Conservation (phyloP, 495 filamentous ascomycete species). For the Penicillium pulvis region DNA sequence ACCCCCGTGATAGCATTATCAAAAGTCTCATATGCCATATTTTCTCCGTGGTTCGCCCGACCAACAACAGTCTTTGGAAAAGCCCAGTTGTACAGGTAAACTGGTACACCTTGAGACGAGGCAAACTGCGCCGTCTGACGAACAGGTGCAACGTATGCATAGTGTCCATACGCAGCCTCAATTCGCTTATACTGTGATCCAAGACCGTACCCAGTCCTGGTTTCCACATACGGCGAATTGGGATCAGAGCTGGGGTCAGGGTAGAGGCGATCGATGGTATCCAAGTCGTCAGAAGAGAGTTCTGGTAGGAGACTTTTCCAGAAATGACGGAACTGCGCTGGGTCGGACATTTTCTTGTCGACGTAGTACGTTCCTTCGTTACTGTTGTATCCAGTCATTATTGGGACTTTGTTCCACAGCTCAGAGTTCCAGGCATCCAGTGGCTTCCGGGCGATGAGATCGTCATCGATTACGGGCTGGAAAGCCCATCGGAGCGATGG, state of each 20-base stretch:
- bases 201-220: constrained; percentile 34
- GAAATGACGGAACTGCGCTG: constrained; percentile 54
- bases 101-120: constrained; percentile 37
- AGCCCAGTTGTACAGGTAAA: constrained; percentile 64
- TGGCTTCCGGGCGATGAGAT: constrained; percentile 58
- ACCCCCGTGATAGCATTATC: constrained; percentile 42
- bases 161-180: constrained; percentile 65
- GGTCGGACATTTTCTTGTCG: constrained; percentile 42
- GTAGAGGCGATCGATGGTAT: constrained; percentile 55
- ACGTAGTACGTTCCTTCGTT: constrained; percentile 67
- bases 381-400: constrained; percentile 66
- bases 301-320: constrained; percentile 58
- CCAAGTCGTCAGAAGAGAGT: constrained; percentile 46
- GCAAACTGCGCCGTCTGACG: constrained; percentile 60
- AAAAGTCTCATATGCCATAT: constrained; percentile 58
- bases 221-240: constrained; percentile 41
- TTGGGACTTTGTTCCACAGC: constrained; percentile 57
- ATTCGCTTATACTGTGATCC: constrained; percentile 60
- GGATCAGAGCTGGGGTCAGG: constrained; percentile 51
- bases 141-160: constrained; percentile 67
- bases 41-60: constrained; percentile 62
- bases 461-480: constrained; percentile 65
- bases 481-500: constrained; percentile 64
- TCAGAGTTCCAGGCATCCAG: constrained; percentile 55
- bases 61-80: constrained; percentile 46